Conservation (phyloP, 805 yeast genomes). For the Millerozyma miso region DNA sequence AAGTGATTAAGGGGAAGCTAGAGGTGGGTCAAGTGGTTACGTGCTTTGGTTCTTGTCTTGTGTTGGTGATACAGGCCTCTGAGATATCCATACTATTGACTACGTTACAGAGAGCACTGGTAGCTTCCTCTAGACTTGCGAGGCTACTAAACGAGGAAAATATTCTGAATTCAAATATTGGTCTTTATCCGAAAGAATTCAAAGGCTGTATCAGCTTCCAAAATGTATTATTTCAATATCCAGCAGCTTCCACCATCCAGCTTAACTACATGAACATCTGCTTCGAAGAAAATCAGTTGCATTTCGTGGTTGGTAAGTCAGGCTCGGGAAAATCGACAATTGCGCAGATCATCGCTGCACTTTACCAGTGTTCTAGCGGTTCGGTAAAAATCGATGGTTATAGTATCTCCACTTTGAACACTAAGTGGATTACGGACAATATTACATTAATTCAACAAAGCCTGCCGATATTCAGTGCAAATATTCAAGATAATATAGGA, state of each 20-base stretch:
- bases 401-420: constrained; percentile 39
- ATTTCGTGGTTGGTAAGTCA: constrained; percentile 78
- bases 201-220: constrained; percentile 52
- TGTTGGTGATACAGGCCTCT: constrained; percentile 60
- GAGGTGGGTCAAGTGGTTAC: constrained; percentile 67
- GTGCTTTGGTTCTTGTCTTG: constrained; percentile 76
- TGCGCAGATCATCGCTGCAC: constrained; percentile 54
- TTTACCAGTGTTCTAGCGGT: constrained; percentile 56
- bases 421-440: constrained; percentile 53
- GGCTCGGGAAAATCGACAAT: constrained; percentile 94
- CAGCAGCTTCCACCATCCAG: constrained; percentile 47
- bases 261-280: constrained; percentile 37
- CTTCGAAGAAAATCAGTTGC: constrained; percentile 43
- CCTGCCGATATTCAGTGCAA: constrained; percentile 59
- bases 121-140: constrained; percentile 54
- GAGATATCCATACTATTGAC: constrained; percentile 54
- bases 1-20: constrained; percentile 50
- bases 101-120: constrained; percentile 64
- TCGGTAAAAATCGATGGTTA: constrained; percentile 52
- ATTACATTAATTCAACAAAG: constrained; percentile 73
- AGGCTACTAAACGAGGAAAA: constrained; percentile 26
- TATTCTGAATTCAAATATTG: constrained; percentile 1
- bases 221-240: constrained; percentile 61
- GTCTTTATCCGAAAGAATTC: constrained; percentile 12
- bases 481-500: constrained; percentile 59